A percentile compares a stretch with the other conserved stretches of the same genome.
These are phyloP conservation scores for Xylaria polymorpha DNA, from an alignment of 2,329 filamentous ascomycete species.

Conservation along the genomic window DNA sequence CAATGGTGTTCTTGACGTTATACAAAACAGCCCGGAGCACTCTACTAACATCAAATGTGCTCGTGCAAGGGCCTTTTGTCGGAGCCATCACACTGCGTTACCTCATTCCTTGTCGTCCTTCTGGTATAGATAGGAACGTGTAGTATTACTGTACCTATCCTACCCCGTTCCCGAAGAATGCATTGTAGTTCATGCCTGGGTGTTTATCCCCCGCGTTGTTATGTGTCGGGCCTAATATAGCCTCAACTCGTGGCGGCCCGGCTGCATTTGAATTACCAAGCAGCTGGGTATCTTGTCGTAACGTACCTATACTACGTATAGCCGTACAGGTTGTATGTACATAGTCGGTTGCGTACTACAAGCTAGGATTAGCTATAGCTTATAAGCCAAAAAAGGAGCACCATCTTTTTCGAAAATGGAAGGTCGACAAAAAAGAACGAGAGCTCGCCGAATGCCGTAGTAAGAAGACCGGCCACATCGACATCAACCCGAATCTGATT, in stretches of 20 bases:
- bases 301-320: slow-evolving; percentile 8
- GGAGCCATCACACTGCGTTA: slow-evolving; percentile 24
- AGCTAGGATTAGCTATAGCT: not conserved
- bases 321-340: slow-evolving; percentile 8
- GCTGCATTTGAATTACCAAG: slow-evolving; percentile 32
- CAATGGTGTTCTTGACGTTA: slow-evolving; percentile 18
- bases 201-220: slow-evolving; percentile 27
- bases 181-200: slow-evolving; percentile 33
- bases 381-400: slow-evolving; percentile 3
- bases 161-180: slow-evolving; percentile 9
- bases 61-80: slow-evolving; percentile 32
- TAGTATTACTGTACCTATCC: slow-evolving; percentile 8
- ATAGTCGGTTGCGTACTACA: not conserved
- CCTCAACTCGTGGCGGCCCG: slow-evolving; percentile 35
- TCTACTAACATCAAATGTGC: slow-evolving; percentile 1
- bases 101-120: slow-evolving; percentile 4
- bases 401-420: slow-evolving; percentile 24
- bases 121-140: slow-evolving; percentile 6
- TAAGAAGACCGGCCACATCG: slow-evolving; percentile 17
- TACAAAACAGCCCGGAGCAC: slow-evolving; percentile 18
- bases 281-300: slow-evolving; percentile 25
- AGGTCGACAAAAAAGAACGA: slow-evolving; percentile 25
- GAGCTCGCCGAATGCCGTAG: slow-evolving; percentile 11
- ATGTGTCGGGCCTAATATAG: slow-evolving; percentile 26
- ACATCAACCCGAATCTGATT: slow-evolving; percentile 9